Conservation (phyloP, 768 basidiomycete genomes). For the Kondoa subrosea region DNA sequence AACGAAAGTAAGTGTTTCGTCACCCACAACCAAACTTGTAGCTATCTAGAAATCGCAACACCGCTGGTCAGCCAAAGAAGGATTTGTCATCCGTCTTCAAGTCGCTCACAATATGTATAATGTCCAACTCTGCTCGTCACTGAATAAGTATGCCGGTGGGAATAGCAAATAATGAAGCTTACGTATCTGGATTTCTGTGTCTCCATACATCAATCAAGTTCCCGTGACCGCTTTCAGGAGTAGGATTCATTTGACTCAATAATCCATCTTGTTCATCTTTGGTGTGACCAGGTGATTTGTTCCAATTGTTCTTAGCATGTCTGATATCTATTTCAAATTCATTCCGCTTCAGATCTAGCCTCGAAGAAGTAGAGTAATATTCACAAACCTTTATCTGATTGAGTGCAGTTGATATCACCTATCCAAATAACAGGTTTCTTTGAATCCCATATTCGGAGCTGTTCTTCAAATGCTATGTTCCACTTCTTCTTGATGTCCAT, state of each 20-base stretch:
- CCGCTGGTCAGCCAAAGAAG: not conserved
- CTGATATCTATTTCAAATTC: slow-evolving; percentile 27
- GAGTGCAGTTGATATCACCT: slow-evolving; percentile 75
- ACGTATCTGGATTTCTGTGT: slow-evolving; percentile 38
- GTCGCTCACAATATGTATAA: slow-evolving; percentile 51
- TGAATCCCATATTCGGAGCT: slow-evolving; percentile 54
- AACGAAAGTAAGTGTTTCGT: not conserved
- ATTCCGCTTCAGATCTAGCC: not conserved
- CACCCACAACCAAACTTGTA: slow-evolving; percentile 3
- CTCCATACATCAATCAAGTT: slow-evolving; percentile 69
- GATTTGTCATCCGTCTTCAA: not conserved
- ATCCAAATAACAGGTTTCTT: slow-evolving; percentile 75
- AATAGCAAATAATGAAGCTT: not conserved
- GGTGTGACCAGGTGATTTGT: slow-evolving; percentile 73
- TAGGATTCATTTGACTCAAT: slow-evolving; percentile 46
- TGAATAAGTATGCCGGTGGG: slow-evolving; percentile 23
- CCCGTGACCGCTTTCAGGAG: slow-evolving; percentile 30
- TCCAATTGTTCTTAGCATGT: slow-evolving; percentile 40
- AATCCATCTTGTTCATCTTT: slow-evolving; percentile 63
- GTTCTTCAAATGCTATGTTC: slow-evolving; percentile 57
- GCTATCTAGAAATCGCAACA: too few species aligned
- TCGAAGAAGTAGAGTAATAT: not conserved
- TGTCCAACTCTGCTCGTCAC: slow-evolving; percentile 38
- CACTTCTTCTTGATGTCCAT: slow-evolving; percentile 59
- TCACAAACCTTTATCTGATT: slow-evolving; percentile 50